These are phyloP conservation scores for Durusdinium trenchii DNA, from an alignment of 73 alveolate species.

Conservation along the genomic window DNA sequence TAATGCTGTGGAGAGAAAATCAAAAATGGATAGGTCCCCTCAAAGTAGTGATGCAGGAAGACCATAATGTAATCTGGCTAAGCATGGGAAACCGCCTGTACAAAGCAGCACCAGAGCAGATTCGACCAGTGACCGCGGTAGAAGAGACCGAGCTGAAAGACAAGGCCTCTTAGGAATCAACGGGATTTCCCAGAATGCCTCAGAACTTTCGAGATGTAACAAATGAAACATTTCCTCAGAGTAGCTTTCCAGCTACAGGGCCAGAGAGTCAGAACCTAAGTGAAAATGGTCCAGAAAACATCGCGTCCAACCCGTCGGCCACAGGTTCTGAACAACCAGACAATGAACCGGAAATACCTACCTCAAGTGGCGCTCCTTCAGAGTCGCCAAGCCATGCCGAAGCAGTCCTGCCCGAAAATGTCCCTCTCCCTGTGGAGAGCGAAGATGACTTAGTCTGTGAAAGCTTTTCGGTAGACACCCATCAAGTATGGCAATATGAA, in stretches of 20 bases:
- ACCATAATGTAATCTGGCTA: neutral
- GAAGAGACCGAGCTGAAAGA: neutral
- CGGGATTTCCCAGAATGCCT: neutral
- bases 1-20: neutral
- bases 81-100: neutral
- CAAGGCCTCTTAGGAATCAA: neutral
- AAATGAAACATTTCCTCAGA: neutral
- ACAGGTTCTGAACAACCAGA: slow-evolving; percentile 10
- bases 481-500: neutral
- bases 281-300: too few species aligned
- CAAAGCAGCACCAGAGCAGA: neutral
- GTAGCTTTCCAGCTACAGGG: neutral
- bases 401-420: too few species aligned
- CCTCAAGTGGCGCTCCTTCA: too few species aligned
- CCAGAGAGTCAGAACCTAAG: neutral
- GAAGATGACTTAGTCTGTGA: too few species aligned
- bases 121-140: neutral
- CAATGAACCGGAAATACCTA: neutral
- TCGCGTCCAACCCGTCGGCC: too few species aligned
- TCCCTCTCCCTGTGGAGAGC: too few species aligned
- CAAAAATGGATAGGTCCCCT: neutral
- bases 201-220: too few species aligned
- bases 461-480: too few species aligned
- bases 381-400: too few species aligned
- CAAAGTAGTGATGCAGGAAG: neutral